These are phyloP conservation scores for Fraxinus baroniana DNA, from an alignment of 305 asterid genomes.

Conservation along the genomic window DNA sequence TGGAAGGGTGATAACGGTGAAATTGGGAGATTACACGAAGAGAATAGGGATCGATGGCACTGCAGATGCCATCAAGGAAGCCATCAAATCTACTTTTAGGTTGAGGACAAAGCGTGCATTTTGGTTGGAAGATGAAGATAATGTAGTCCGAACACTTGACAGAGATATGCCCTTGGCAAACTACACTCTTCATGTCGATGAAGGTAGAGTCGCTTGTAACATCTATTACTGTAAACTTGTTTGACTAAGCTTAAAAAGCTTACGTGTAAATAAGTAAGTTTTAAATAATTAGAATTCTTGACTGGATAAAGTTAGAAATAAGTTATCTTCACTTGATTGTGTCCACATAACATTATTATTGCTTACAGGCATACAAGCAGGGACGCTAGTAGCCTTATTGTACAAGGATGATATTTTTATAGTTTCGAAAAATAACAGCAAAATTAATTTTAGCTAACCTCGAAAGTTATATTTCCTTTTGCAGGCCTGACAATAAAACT, in stretches of 20 bases:
- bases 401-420: not conserved
- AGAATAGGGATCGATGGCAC: constrained; percentile 83
- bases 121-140: constrained; percentile 93
- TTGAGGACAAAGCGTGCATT: constrained; percentile 82
- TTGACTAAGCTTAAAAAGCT: not conserved
- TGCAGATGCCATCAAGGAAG: constrained; percentile 74
- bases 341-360: not conserved
- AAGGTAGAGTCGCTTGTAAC: constrained; percentile 48
- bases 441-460: not conserved
- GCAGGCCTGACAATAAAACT: constrained; percentile 70
- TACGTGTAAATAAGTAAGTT: not conserved
- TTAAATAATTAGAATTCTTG: not conserved
- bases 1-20: constrained; percentile 81
- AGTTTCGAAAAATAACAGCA: not conserved
- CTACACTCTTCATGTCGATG: constrained; percentile 85
- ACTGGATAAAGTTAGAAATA: not conserved
- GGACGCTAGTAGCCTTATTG: not conserved
- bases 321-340: not conserved
- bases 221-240: not conserved
- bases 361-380: not conserved
- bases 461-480: not conserved
- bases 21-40: constrained; percentile 70
- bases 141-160: constrained; percentile 72
- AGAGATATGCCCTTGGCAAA: constrained; percentile 88
- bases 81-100: constrained; percentile 77